Percentiles rank a stretch among this genome's conserved stretches.
Evolutionary conservation across 1,139 yeast species (phyloP).

Genomic region (Saccharomyces hybrid): DNA sequence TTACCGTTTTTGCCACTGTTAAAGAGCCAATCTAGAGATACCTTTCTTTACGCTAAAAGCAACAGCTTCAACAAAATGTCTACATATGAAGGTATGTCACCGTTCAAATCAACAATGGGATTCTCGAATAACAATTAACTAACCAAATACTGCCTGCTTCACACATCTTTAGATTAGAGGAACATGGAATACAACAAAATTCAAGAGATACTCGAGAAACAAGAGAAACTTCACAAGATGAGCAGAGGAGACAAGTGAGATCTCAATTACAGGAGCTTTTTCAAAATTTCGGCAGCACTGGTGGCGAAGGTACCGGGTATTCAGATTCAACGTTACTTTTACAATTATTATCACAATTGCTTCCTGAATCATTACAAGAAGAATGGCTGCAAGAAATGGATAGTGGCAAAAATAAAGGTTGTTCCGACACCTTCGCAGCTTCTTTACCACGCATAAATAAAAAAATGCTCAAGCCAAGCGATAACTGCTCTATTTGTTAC

Average conservation of each 20-base stretch:
- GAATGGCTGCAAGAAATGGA: slow-evolving; percentile 22
- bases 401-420: slow-evolving; percentile 42
- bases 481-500: slow-evolving; percentile 81
- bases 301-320: slow-evolving; percentile 14
- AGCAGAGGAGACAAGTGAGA: slow-evolving; percentile 17
- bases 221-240: slow-evolving; percentile 5
- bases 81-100: slow-evolving; percentile 20
- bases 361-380: slow-evolving; percentile 25
- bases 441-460: slow-evolving; percentile 62
- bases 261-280: slow-evolving; percentile 19
- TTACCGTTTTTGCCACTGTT: background rate
- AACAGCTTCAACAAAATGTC: slow-evolving; percentile 11
- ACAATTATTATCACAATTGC: slow-evolving; percentile 23
- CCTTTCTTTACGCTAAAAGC: background rate
- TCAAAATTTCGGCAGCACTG: slow-evolving; percentile 16
- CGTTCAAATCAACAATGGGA: background rate
- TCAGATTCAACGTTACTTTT: slow-evolving; percentile 13
- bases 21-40: background rate
- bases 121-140: slow-evolving; percentile 3
- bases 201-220: slow-evolving; percentile 4
- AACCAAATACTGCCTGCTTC: slow-evolving; percentile 1
- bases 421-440: slow-evolving; percentile 64
- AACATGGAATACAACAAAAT: slow-evolving; percentile 17
- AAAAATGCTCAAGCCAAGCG: slow-evolving; percentile 43
- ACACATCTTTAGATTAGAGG: slow-evolving; percentile 1